Evolutionary conservation across 129 eudicot species (phyloP).

Genomic region (Flaveria robusta): DNA sequence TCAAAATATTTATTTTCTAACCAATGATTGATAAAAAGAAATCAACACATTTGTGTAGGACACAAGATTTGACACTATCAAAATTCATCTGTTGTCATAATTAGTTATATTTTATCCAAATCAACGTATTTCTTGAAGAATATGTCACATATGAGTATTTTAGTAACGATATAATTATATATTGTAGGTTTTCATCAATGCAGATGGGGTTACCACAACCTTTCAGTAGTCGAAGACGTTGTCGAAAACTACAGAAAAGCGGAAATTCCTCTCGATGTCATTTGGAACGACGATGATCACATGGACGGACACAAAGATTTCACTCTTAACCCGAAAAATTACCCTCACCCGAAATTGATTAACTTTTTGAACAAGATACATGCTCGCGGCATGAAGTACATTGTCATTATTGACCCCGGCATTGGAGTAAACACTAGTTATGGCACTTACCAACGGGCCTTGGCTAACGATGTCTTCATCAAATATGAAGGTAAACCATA

Average conservation of each 20-base stretch:
- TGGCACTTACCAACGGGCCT: conserved; percentile 73
- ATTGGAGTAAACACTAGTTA: conserved; percentile 78
- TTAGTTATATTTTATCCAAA: no score
- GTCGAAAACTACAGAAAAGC: conserved; percentile 79
- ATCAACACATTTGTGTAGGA: no score
- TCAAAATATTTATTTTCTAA: conserved; percentile 17
- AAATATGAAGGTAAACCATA: conserved; percentile 78
- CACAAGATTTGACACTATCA: no score
- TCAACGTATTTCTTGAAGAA: no score
- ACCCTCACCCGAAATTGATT: conserved; percentile 64
- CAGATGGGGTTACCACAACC: conserved; percentile 92
- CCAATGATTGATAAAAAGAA: conserved; percentile 28
- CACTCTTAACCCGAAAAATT: conserved; percentile 65
- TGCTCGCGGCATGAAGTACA: conserved; percentile 77
- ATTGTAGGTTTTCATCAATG: conserved; percentile 91
- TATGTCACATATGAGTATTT: no score
- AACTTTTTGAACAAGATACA: conserved; percentile 73
- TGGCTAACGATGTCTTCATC: conserved; percentile 82
- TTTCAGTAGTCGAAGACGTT: conserved; percentile 88
- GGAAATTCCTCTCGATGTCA: conserved; percentile 82
- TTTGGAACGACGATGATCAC: conserved; percentile 97
- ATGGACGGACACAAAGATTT: conserved; percentile 95
- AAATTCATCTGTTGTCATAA: no score
- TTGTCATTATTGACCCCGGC: conserved; percentile 90
- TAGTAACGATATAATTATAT: neutral